Base-by-base conservation (phyloP, 2,329 filamentous ascomycete species). In the Helotiales sp. region DNA sequence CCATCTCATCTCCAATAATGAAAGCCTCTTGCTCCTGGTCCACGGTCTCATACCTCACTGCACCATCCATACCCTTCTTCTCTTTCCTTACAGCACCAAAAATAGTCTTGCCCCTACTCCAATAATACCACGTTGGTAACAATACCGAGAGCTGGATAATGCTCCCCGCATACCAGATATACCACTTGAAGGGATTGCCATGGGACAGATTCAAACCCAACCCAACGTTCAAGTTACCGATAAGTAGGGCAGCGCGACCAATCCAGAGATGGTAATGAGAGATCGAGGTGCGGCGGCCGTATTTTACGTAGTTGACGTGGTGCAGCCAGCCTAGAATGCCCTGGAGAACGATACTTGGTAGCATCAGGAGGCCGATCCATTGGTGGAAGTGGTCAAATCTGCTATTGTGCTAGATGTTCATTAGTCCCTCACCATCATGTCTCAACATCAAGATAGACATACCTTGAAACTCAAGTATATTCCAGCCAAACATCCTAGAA, bases 91-190 rank as follows among this genome's bases (percentile, higher is more conserved):
- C 29, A 12, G 54, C 38, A 33, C 57, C 54, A 15, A 52, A 19
- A 15, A 62, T 48, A 1, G 48, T 52, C 34, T 57, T 27, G 15
- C 59, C 59, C 5, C 38, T 53, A 13, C 31, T 25, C 51, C 53
- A 57, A 46, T 59, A 62, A 42, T 59, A 62, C 59, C 59, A 62
- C 51, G 55, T 59, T 2, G 53, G 53, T 2, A 56, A 17, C 24
- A 62, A 34, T 4, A 55, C 33, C 12, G 38, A 36, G 7, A 54
- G 19, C 22, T 56, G 56, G 17, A 54, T 8, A 6, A 29, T 2
- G 25, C 54, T 17, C 6, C 52, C 19, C 15, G 34, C 22, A 22
- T 31, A 34, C 47, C 48, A 55, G 24, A 54, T 27, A 13, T 55
- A 33, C 33, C 36, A 50, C 24, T 48, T 52, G 40, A 52, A 38